Percentiles rank a stretch among this genome's conserved stretches.
These are phyloP conservation scores for Dothideomycetes sp. DNA, from an alignment of 2,329 filamentous ascomycete species.

Conservation along the genomic window DNA sequence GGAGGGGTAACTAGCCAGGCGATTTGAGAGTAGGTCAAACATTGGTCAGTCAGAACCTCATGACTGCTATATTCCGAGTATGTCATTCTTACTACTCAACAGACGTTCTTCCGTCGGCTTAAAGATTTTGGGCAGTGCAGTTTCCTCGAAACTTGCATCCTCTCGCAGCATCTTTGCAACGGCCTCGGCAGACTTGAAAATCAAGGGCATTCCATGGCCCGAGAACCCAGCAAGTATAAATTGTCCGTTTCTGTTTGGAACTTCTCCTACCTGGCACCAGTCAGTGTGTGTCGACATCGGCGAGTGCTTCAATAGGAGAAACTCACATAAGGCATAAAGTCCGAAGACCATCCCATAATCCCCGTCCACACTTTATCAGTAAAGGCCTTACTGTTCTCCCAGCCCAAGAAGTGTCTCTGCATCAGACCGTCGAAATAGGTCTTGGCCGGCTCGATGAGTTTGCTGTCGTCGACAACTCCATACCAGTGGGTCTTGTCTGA, in stretches of 20 bases:
- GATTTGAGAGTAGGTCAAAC: too few species aligned
- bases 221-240: constrained; percentile 38
- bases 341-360: constrained; percentile 14
- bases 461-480: constrained; percentile 38
- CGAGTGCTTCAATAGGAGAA: too few species aligned
- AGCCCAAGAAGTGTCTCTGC: constrained; percentile 35
- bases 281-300: too few species aligned
- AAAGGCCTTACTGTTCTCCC: constrained; percentile 32
- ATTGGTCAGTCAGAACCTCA: too few species aligned
- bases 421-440: constrained; percentile 39
- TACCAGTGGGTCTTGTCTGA: too few species aligned
- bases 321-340: constrained; percentile 25
- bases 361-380: constrained; percentile 31
- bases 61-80: too few species aligned
- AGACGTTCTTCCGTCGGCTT: constrained; percentile 9
- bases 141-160: constrained; percentile 5
- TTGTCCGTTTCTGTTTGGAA: constrained; percentile 29
- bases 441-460: constrained; percentile 30
- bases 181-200: constrained; percentile 30
- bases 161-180: constrained; percentile 28
- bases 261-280: too few species aligned
- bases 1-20: too few species aligned
- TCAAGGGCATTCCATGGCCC: constrained; percentile 41
- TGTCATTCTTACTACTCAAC: constrained; percentile 1
- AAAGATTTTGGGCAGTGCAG: constrained; percentile 8